Base-by-base conservation (phyloP, 345 rosid genomes). In the Gossypium raimondii region DNA sequence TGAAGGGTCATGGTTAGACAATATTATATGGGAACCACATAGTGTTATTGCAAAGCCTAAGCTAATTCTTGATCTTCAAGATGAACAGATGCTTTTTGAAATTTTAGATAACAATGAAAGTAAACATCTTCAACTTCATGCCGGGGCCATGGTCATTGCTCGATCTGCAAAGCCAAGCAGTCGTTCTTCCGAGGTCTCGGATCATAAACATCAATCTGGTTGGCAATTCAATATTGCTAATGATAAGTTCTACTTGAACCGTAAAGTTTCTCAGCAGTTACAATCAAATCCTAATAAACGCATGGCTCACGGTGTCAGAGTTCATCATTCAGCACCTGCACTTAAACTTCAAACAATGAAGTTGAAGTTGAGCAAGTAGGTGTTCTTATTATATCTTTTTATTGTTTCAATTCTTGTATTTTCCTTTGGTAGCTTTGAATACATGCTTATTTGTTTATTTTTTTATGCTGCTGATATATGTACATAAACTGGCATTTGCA, bases 341-440 rank as follows among this genome's bases (percentile, higher is more conserved):
- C 88, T 93, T 60, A 95, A 93, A 88, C 86, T 95, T 81, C 94
- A 93, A 85, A 91, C 97, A 9, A 87, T 88, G 90, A 93, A 95
- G 84, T 78, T 82, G 80, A 95, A 91, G 87, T 83, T 95, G 85
- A 95, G 97, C 99, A 93, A 95, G 99, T 95, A 89, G 81, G 98
- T 57, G 50, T 48, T 76, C 71, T 24, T 62, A 55, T 9, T 76
- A 58, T 43, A 65, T 63, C 51, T 59, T 72, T 27, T 60, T 51
- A 18, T 51, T 18, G 27, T 50, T 64, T 60, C 45, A 17, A 62
- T 73, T 34, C 45, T 2, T 47, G 44, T 27, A 20, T 73, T 10
- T 9, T 73, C 22, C 51, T 13, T 51, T 67, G 76, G 41, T 52
- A 70, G 59, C 47, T 53, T 71, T 61, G 70, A 73, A 9, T 64